Evolutionary conservation across 2,329 filamentous ascomycete species (phyloP).

Genomic region (Chaetothyriales sp.): DNA sequence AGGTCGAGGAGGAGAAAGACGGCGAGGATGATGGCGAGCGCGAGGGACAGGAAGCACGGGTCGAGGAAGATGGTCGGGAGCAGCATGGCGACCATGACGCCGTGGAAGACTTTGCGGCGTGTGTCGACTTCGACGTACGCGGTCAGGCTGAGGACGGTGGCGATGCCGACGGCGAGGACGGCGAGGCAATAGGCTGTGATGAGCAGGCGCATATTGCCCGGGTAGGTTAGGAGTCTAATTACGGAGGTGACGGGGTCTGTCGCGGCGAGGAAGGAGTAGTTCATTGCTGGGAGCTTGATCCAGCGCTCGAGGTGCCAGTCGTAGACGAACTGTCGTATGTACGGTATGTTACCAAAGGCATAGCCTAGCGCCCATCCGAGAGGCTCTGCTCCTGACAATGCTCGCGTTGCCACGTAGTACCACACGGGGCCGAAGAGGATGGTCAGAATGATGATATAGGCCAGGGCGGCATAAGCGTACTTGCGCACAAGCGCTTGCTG

Average conservation of each 20-base stretch:
- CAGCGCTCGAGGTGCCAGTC: conserved; percentile 56
- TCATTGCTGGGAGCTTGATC: conserved; percentile 53
- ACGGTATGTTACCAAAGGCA: conserved; percentile 62
- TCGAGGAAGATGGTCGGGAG: conserved; percentile 77
- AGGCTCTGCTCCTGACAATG: conserved; percentile 61
- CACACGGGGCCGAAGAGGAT: conserved; percentile 61
- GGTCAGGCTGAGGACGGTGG: conserved; percentile 61
- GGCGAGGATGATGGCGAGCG: conserved; percentile 63
- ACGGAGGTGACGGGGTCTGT: neutral
- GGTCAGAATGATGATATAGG: conserved; percentile 53
- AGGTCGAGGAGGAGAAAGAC: conserved; percentile 82
- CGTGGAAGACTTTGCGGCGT: conserved; percentile 90
- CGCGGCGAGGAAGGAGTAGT: conserved; percentile 2
- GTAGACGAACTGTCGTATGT: conserved; percentile 58
- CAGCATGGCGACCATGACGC: conserved; percentile 96
- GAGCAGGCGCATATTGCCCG: conserved; percentile 67
- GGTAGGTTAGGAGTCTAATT: conserved; percentile 15
- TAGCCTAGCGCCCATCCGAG: conserved; percentile 90
- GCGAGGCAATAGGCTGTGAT: conserved; percentile 59
- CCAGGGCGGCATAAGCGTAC: conserved; percentile 69
- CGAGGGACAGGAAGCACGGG: conserved; percentile 67
- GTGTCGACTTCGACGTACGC: conserved; percentile 83
- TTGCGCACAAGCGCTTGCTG: conserved; percentile 63
- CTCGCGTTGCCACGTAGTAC: conserved; percentile 51
- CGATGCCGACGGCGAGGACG: conserved; percentile 58